Conservation (phyloP, 306 rosid genomes). For the Hylodesmum podocarpum region DNA sequence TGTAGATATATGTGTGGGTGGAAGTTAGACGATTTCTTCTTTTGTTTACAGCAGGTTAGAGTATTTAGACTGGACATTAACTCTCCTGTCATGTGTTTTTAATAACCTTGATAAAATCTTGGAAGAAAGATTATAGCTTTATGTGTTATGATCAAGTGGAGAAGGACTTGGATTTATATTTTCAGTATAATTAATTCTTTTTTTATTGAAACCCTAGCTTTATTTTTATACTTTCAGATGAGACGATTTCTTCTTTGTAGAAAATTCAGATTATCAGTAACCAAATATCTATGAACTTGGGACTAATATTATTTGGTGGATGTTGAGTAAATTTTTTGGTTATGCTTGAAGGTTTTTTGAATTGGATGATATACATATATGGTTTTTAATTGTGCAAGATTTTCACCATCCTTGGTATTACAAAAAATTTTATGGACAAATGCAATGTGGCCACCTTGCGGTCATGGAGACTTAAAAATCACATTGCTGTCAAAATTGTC, state of each 20-base stretch:
- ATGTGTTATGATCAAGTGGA: neutral
- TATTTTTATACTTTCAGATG: neutral
- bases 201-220: neutral
- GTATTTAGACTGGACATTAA: too few relatives aligned
- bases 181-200: neutral
- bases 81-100: too few relatives aligned
- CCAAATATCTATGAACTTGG: neutral
- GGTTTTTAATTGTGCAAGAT: neutral
- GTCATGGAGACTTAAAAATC: too few relatives aligned
- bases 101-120: too few relatives aligned
- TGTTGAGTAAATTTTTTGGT: neutral
- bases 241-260: neutral
- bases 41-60: too few relatives aligned
- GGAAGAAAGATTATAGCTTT: slow-evolving; percentile 13
- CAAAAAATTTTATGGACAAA: too few relatives aligned
- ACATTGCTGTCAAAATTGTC: too few relatives aligned
- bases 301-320: neutral
- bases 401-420: neutral
- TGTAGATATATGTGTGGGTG: too few relatives aligned
- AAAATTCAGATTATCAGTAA: neutral
- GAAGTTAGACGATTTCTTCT: too few relatives aligned
- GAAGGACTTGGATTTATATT: neutral
- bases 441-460: neutral
- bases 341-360: neutral
- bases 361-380: neutral